phyloP scores from a whole-genome alignment of 768 basidiomycete genomes.

The Gloeopeniophorella convolvens region DNA sequence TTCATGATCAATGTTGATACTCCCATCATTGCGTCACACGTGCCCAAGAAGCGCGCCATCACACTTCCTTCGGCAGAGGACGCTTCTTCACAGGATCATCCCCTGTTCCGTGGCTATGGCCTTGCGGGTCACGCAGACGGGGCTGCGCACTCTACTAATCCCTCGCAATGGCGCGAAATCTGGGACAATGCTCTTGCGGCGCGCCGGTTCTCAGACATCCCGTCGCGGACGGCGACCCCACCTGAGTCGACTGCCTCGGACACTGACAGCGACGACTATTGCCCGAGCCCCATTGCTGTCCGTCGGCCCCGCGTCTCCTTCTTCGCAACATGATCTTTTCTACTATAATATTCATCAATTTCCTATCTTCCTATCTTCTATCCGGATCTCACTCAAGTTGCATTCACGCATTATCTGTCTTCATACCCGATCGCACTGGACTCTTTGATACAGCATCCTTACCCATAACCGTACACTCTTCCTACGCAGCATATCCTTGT shows the following conservation, averaged over 20 bases:
- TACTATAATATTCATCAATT: too few relatives aligned
- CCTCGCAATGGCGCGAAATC: slow-evolving; percentile 4
- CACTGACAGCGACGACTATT: not conserved
- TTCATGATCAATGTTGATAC: slow-evolving; percentile 17
- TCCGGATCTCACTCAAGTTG: too few relatives aligned
- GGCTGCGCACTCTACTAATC: not conserved
- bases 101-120: slow-evolving; percentile 14
- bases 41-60: slow-evolving; percentile 1
- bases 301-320: not conserved
- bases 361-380: too few relatives aligned
- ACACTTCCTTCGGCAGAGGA: not conserved
- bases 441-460: too few relatives aligned
- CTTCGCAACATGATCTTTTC: too few relatives aligned
- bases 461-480: too few relatives aligned
- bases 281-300: not conserved
- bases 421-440: too few relatives aligned
- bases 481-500: too few relatives aligned
- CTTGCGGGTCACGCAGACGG: not conserved
- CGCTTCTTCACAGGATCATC: slow-evolving; percentile 14
- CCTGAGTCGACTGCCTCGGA: not conserved
- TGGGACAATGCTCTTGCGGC: slow-evolving; percentile 10
- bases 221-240: not conserved
- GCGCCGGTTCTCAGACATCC: not conserved
- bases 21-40: not conserved
- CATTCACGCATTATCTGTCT: too few relatives aligned